A percentile compares a stretch with the other conserved stretches of the same genome.
phyloP scores from a whole-genome alignment of 352 stramenopile species.

The Globisporangium canariense region DNA sequence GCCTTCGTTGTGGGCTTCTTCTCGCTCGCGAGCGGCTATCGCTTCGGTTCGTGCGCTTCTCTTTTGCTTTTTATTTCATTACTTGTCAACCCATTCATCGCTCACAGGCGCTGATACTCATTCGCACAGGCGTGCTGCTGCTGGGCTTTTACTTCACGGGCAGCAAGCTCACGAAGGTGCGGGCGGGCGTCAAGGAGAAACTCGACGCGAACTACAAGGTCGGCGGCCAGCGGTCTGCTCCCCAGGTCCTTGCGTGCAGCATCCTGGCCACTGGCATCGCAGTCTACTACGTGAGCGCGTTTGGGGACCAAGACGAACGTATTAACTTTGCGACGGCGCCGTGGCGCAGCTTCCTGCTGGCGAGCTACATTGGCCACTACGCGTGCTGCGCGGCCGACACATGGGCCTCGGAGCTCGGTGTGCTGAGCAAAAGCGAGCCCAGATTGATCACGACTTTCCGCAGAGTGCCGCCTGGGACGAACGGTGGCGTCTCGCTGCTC shows the following conservation, averaged over 20 bases:
- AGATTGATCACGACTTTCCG: slow-evolving; percentile 83
- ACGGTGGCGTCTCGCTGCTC: slow-evolving; percentile 89
- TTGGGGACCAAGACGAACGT: slow-evolving; percentile 35
- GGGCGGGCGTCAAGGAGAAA: slow-evolving; percentile 48
- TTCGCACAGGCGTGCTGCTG: slow-evolving; percentile 56
- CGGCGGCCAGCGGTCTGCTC: slow-evolving; percentile 70
- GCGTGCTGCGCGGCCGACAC: slow-evolving; percentile 92
- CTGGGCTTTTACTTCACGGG: slow-evolving; percentile 85
- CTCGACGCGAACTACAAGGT: slow-evolving; percentile 75
- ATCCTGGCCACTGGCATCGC: slow-evolving; percentile 63
- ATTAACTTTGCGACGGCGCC: slow-evolving; percentile 40
- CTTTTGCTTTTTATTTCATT: background rate
- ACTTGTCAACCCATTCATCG: background rate
- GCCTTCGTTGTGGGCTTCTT: slow-evolving; percentile 67
- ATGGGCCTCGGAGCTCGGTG: slow-evolving; percentile 94
- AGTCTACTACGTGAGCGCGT: slow-evolving; percentile 37
- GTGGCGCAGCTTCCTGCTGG: slow-evolving; percentile 43
- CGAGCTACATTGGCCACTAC: slow-evolving; percentile 91
- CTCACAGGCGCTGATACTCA: background rate
- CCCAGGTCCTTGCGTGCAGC: slow-evolving; percentile 80
- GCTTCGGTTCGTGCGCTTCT: slow-evolving; percentile 42
- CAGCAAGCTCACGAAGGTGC: slow-evolving; percentile 82
- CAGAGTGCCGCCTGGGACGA: slow-evolving; percentile 89
- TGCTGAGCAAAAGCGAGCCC: slow-evolving; percentile 75
- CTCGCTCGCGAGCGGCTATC: slow-evolving; percentile 59